These are phyloP conservation scores for Candida endomychidarum DNA, from an alignment of 805 yeast genomes.

Conservation along the genomic window DNA sequence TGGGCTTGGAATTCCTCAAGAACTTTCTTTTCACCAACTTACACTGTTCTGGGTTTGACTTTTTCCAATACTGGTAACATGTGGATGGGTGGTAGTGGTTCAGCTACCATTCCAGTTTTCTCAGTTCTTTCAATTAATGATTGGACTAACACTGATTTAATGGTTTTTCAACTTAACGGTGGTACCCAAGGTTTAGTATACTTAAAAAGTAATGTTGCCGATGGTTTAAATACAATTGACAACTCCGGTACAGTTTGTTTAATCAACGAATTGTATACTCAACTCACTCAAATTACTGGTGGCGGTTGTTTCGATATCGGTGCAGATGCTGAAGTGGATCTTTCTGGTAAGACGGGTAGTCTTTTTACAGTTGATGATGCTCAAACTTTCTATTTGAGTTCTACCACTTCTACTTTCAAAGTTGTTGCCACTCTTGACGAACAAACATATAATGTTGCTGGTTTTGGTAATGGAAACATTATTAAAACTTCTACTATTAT, in stretches of 20 bases:
- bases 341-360: constrained; percentile 9
- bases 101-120: constrained; percentile 11
- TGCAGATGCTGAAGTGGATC: constrained; percentile 10
- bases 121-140: constrained; percentile 6
- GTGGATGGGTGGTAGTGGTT: constrained; percentile 19
- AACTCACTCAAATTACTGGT: constrained; percentile 23
- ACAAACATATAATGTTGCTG: constrained; percentile 18
- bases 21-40: constrained; percentile 15
- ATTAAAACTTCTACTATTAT: constrained; percentile 10
- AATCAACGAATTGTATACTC: constrained; percentile 21
- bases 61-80: constrained; percentile 20
- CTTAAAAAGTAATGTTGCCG: constrained; percentile 12
- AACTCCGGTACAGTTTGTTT: constrained; percentile 30
- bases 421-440: constrained; percentile 6
- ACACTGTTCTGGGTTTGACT: constrained; percentile 5
- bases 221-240: constrained; percentile 6
- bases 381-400: constrained; percentile 18
- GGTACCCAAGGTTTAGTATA: constrained; percentile 16
- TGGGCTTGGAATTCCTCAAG: constrained; percentile 19
- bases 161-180: constrained; percentile 18
- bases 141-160: constrained; percentile 20
- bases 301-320: constrained; percentile 27
- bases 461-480: constrained; percentile 21
- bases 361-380: constrained; percentile 5
- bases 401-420: constrained; percentile 14